Evolutionary conservation across 176 grass and related monocot genomes (phyloP), one percentile per base, ranked within the genome.

Genomic region (Hyparrhenia diplandra): DNA sequence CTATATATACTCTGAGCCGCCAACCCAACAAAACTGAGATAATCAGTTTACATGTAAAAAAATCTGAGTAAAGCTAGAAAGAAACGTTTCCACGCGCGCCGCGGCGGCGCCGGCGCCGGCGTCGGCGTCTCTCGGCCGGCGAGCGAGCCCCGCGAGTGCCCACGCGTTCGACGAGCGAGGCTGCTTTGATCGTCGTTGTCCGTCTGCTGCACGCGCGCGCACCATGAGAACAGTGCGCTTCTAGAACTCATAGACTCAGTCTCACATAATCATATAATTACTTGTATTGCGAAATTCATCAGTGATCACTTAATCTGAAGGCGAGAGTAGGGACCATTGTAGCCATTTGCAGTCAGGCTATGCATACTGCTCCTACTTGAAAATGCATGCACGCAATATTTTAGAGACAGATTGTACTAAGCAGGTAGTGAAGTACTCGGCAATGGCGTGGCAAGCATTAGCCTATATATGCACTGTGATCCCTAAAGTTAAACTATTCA

Each of bases 391-490:
- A 23, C 10, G 54, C 54, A 59, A 20, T 74, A 85, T 64, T 42
- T 61, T 80, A 55, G 52, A 27, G 46, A 7, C 42, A 70, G 43
- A 77, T 57, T 75, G 75, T 79, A 73, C 59, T 8, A 42, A 80
- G 40, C 59, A 81, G 40, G 57, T n/a, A n/a, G n/a, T 67, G 59
- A 81, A 77, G 61, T 77, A 43, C 41, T 77, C 77, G 35, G 24
- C 64, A 58, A 81, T 89, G 86, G 40, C 82, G 87, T 89, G 87
- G 71, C 82, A 85, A 71, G 54, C 77, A 89, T 85, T 85, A 89
- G 69, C 64, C 8, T 30, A 71, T 47, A 0, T 5, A 32, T 32
- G 5, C 31, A 40, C 10, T 40, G n/a, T 17, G 36, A 40, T 5
- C 51, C 14, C 64, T 27, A 37, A 37, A 17, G 24, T 6, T 27